Conservation (phyloP, 331 rosid species). For the Spiraea crenata region DNA sequence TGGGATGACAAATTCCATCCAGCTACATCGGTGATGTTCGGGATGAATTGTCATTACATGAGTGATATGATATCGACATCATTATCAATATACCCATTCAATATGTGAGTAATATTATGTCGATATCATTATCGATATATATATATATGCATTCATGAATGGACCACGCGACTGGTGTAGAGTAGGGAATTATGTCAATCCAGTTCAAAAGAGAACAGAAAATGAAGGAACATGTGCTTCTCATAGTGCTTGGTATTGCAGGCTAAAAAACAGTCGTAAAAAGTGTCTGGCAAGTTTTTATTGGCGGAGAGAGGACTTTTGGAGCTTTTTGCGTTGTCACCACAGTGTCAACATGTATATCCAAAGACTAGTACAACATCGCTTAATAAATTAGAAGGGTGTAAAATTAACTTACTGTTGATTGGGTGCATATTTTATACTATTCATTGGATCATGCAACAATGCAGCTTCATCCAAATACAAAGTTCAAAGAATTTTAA, state of each 20-base stretch:
- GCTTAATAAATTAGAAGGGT: background rate
- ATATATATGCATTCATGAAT: too few relatives aligned
- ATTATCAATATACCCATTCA: too few relatives aligned
- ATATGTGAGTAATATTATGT: too few relatives aligned
- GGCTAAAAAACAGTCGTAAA: background rate
- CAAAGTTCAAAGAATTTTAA: background rate
- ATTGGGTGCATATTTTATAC: background rate
- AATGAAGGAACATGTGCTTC: background rate
- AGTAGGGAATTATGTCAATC: too few relatives aligned
- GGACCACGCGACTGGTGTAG: too few relatives aligned
- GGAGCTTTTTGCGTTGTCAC: background rate
- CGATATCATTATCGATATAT: too few relatives aligned
- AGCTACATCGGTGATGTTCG: background rate
- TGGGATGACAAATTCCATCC: constrained; percentile 4
- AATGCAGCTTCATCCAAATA: background rate
- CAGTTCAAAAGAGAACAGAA: background rate
- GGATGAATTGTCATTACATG: too few relatives aligned
- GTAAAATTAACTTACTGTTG: background rate
- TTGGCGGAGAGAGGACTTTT: background rate
- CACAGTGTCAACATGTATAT: constrained; percentile 7
- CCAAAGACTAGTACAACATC: background rate
- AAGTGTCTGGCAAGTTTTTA: background rate
- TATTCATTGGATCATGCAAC: background rate
- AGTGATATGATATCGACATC: too few relatives aligned
- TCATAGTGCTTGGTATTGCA: background rate